A percentile compares a stretch with the other conserved stretches of the same genome.
Evolutionary conservation across 176 grass and related monocot species (phyloP).

Genomic region (Typha latifolia): DNA sequence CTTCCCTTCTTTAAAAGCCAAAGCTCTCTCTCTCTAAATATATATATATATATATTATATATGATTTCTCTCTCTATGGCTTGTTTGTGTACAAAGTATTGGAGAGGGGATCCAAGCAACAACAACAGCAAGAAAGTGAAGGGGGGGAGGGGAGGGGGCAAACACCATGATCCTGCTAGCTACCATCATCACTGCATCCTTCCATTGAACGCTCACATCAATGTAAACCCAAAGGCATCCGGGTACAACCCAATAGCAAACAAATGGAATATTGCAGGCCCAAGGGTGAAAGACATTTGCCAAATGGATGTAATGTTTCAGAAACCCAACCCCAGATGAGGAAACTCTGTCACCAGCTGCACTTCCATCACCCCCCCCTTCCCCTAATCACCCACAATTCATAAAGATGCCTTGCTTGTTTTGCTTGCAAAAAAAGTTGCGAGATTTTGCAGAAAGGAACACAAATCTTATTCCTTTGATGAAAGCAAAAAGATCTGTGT

Average conservation of each 20-base stretch:
- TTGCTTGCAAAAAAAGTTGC: no score
- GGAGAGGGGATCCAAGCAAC: constrained; percentile 7
- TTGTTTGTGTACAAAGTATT: background rate
- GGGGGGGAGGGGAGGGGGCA: background rate
- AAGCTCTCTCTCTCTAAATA: background rate
- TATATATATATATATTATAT: background rate
- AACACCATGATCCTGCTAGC: no score
- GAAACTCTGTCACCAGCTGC: constrained; percentile 9
- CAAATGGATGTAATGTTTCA: constrained; percentile 87
- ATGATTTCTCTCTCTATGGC: constrained; percentile 1
- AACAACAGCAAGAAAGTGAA: constrained; percentile 1
- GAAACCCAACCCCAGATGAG: constrained; percentile 40
- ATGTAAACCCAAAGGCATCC: constrained; percentile 44
- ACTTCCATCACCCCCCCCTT: constrained; percentile 38
- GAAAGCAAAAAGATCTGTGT: constrained; percentile 43
- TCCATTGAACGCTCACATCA: constrained; percentile 94
- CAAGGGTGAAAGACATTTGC: constrained; percentile 22
- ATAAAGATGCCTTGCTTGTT: background rate
- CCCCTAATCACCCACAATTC: background rate
- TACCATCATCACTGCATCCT: no score
- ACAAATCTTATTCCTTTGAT: constrained; percentile 43
- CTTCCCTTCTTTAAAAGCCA: background rate
- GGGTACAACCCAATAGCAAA: constrained; percentile 88
- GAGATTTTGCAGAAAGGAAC: constrained; percentile 17
- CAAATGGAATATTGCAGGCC: constrained; percentile 89